These are phyloP conservation scores for Copromyces sp. DNA, from an alignment of 495 filamentous ascomycete genomes.

Conservation along the genomic window DNA sequence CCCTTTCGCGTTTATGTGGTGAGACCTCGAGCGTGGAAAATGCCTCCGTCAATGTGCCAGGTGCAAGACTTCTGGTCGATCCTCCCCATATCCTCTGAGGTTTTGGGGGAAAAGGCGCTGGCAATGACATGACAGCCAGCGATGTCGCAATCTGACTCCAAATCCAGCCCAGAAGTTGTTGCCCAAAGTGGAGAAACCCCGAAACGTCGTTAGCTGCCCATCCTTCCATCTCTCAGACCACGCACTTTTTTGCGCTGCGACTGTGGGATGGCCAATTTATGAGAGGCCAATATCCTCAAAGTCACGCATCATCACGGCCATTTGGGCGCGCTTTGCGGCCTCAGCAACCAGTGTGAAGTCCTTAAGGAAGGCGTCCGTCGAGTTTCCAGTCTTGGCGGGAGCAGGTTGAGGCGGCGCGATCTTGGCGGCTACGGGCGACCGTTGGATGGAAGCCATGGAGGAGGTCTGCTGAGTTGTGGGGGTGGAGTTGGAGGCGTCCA, in stretches of 20 bases:
- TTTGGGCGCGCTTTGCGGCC: slow-evolving; percentile 85
- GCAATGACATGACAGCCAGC: background rate
- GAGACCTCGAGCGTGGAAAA: background rate
- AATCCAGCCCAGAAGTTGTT: background rate
- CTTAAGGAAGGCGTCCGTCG: slow-evolving; percentile 55
- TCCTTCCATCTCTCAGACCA: background rate
- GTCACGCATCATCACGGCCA: slow-evolving; percentile 78
- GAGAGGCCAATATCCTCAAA: slow-evolving; percentile 56
- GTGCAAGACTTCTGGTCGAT: background rate
- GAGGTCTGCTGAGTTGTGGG: slow-evolving; percentile 19
- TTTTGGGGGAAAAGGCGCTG: background rate
- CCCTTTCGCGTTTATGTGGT: background rate
- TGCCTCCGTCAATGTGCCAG: background rate
- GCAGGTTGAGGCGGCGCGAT: slow-evolving; percentile 26
- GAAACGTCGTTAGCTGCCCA: background rate
- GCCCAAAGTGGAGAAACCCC: background rate
- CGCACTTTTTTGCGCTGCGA: background rate
- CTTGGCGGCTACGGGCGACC: slow-evolving; percentile 14
- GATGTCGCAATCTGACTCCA: background rate
- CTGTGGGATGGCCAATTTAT: slow-evolving; percentile 5
- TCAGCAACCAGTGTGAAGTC: slow-evolving; percentile 88
- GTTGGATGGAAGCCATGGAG: slow-evolving; percentile 16
- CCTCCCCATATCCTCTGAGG: too few relatives aligned
- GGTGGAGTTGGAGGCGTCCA: slow-evolving; percentile 30
- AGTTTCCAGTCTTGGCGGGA: slow-evolving; percentile 21